Evolutionary conservation across 2,329 filamentous ascomycete genomes (phyloP).

Genomic region (Periconia sp.): DNA sequence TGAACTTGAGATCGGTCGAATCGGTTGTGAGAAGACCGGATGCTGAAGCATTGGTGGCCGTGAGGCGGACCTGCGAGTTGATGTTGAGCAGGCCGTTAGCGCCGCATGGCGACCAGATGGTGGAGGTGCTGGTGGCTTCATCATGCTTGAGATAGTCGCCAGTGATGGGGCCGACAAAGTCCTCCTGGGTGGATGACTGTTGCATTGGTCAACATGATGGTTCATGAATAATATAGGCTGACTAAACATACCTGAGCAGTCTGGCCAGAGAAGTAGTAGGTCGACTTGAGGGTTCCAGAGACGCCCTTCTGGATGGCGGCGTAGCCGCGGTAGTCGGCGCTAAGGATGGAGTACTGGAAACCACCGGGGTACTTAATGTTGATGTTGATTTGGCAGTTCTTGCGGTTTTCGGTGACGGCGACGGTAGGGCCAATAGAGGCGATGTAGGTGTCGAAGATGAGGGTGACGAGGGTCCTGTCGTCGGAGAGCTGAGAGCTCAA

Average conservation of each 20-base stretch:
- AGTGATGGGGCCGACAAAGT: constrained; percentile 43
- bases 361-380: constrained; percentile 55
- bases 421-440: constrained; percentile 52
- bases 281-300: constrained; percentile 53
- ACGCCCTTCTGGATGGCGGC: constrained; percentile 50
- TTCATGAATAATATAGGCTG: neutral
- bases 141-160: constrained; percentile 45
- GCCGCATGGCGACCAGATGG: constrained; percentile 58
- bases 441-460: constrained; percentile 56
- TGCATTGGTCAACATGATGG: neutral
- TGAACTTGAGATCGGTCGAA: constrained; percentile 54
- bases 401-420: constrained; percentile 48
- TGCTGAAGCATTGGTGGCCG: constrained; percentile 27
- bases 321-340: constrained; percentile 57
- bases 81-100: constrained; percentile 54
- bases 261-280: constrained; percentile 57
- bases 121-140: constrained; percentile 47
- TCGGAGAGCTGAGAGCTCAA: constrained; percentile 47
- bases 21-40: constrained; percentile 51
- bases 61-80: constrained; percentile 54
- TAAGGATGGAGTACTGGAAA: constrained; percentile 57
- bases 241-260: constrained; percentile 41
- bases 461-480: constrained; percentile 51
- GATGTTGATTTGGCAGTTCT: constrained; percentile 59
- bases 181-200: constrained; percentile 41